These are phyloP conservation scores for Melampsora americana DNA, from an alignment of 1,284 basidiomycete species.

Conservation along the genomic window DNA sequence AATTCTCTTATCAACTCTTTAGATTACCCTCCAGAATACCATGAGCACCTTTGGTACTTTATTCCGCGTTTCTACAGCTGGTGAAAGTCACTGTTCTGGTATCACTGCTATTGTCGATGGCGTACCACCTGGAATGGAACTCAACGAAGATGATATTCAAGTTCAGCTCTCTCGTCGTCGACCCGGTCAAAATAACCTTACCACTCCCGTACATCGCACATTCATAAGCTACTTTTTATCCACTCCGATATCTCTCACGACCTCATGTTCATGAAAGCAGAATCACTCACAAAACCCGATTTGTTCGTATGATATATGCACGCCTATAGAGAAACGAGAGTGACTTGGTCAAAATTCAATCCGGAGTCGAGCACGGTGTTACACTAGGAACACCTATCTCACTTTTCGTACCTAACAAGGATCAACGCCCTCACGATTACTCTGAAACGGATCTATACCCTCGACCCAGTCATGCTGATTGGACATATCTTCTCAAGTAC, in stretches of 20 bases:
- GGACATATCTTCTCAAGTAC: conserved; percentile 97
- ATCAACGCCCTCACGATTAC: conserved; percentile 97
- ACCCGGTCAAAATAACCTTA: conserved; percentile 93
- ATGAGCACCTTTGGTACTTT: conserved; percentile 68
- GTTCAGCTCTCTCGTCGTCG: conserved; percentile 83
- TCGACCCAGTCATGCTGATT: conserved; percentile 95
- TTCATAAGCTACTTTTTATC: neutral
- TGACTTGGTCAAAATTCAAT: conserved; percentile 89
- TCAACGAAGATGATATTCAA: conserved; percentile 82
- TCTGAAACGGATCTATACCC: conserved; percentile 84
- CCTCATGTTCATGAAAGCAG: neutral
- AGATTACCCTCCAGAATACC: neutral
- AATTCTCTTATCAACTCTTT: neutral
- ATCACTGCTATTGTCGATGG: conserved; percentile 98
- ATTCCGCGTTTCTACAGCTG: conserved; percentile 94
- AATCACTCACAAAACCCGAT: neutral
- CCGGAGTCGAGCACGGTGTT: conserved; percentile 86
- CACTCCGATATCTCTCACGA: neutral
- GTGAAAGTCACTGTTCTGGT: conserved; percentile 94
- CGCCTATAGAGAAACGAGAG: conserved; percentile 76
- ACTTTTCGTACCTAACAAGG: conserved; percentile 93
- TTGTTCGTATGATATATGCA: neutral
- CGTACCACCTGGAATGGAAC: conserved; percentile 85
- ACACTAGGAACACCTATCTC: conserved; percentile 97
- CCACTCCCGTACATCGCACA: conserved; percentile 64